phyloP scores from a whole-genome alignment of 2,329 filamentous ascomycete genomes.

The Neophaeococcomyces aloes region DNA sequence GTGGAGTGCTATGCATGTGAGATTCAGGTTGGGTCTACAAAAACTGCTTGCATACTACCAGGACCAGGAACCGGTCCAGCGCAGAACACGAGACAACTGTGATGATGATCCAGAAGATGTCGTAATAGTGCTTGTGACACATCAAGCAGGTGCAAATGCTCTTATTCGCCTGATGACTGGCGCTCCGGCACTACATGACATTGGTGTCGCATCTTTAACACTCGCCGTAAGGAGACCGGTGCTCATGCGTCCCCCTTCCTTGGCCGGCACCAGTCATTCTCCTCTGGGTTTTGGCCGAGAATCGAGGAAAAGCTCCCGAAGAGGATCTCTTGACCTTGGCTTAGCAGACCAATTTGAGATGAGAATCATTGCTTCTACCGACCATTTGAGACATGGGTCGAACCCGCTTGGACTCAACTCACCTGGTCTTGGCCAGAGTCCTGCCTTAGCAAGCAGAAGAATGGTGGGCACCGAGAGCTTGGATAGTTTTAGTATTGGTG shows the following conservation, averaged over 20 bases:
- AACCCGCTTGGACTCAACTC: constrained; percentile 24
- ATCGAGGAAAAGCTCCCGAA: constrained; percentile 8
- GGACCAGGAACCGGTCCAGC: constrained; percentile 33
- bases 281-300: constrained; percentile 2
- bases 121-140: constrained; percentile 78
- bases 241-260: constrained; percentile 12
- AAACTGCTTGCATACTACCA: constrained; percentile 76
- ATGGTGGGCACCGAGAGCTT: constrained; percentile 16
- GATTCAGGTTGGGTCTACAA: constrained; percentile 70
- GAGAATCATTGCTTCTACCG: constrained; percentile 49
- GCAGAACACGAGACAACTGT: constrained; percentile 32
- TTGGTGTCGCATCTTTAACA: constrained; percentile 81
- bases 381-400: constrained; percentile 46
- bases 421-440: constrained; percentile 17
- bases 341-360: constrained; percentile 48
- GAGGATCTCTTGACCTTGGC: constrained; percentile 22
- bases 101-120: constrained; percentile 54
- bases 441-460: constrained; percentile 19
- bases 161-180: constrained; percentile 85
- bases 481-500: constrained; percentile 20
- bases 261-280: constrained; percentile 9
- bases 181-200: constrained; percentile 81
- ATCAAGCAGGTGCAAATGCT: constrained; percentile 93
- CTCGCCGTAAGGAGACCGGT: constrained; percentile 59
- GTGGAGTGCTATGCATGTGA: constrained; percentile 89